Evolutionary conservation across 176 grass and related monocot genomes (phyloP), one percentile per base, ranked within the genome.

Genomic region (Eragrostis nindensis): DNA sequence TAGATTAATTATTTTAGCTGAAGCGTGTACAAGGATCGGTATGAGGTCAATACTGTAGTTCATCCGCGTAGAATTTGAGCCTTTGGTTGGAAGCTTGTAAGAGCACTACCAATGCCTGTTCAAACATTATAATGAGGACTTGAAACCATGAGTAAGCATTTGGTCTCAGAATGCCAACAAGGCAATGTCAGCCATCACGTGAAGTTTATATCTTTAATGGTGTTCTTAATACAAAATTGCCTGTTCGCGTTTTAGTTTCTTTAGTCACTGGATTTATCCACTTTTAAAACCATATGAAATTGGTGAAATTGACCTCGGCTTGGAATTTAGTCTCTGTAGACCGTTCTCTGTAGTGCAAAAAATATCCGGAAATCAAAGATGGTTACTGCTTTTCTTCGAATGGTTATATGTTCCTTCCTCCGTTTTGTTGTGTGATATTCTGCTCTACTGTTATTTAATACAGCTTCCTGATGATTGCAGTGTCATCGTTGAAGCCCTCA

Each of bases 401-500:
- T 6, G 21, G 27, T 25, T 14, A 50, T 25, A 12, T 44, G 45
- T 43, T 56, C 21, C 18, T 17, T 67, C 13, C 53, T 36, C 19
- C 55, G n/a, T 36, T 1, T 68, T 12, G 54, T 24, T 46, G 26
- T 59, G 7, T 86, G 1, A 0, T 73, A 32, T 13, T 26, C 3
- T 79, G 19, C 32, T 76, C 5, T 77, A 72, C 17, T 7, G 14
- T 59, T 17, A 12, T 55, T 48, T 39, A 43, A 48, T 81, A 76
- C 38, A 43, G 45, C 69, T 71, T 24, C 11, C 49, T 81, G 45
- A 18, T 81, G 16, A 10, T 81, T 88, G 73, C 92, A 99, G 90
- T 90, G 93, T 99, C 44, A 93, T 99, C 78, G 89, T 99, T 43
- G 96, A 99, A 91, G 96, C 92, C 39, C 84, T 99, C 60, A 99